These are phyloP conservation scores for Citrullus colocynthis DNA, from an alignment of 306 rosid species.

Conservation along the genomic window DNA sequence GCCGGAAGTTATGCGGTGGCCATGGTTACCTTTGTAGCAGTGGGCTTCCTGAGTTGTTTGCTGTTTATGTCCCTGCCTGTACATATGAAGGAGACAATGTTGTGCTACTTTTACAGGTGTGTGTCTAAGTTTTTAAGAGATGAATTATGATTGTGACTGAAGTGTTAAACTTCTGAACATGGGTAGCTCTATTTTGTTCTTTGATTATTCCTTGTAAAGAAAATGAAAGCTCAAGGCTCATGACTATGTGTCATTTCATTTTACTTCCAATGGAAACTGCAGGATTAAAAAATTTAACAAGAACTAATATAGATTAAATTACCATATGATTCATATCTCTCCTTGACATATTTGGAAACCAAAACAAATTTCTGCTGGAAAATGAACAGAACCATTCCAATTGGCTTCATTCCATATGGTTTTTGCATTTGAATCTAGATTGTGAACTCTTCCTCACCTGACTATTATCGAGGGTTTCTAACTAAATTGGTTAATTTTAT, in stretches of 20 bases:
- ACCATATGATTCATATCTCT: too few relatives aligned
- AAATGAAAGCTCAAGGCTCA: not conserved
- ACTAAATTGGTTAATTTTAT: not conserved
- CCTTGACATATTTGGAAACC: not conserved
- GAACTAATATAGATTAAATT: not conserved
- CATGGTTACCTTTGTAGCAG: constrained; percentile 93
- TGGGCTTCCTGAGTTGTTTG: constrained; percentile 95
- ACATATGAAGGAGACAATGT: constrained; percentile 94
- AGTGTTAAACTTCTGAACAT: not conserved
- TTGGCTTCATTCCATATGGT: not conserved
- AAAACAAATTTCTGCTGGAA: not conserved
- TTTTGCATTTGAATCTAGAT: not conserved
- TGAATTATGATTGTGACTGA: not conserved
- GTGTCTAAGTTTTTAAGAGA: not conserved
- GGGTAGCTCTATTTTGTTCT: not conserved
- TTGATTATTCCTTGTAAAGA: not conserved
- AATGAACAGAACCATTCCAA: not conserved
- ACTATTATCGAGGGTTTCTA: not conserved
- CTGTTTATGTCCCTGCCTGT: constrained; percentile 89
- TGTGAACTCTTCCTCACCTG: not conserved
- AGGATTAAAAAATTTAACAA: not conserved
- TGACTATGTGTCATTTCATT: not conserved
- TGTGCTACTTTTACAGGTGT: constrained; percentile 89
- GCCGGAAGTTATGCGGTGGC: constrained; percentile 92
- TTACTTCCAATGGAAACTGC: not conserved